Evolutionary conservation across 140 eudicot species (phyloP).

Genomic region (Ambrosia hybrid): DNA sequence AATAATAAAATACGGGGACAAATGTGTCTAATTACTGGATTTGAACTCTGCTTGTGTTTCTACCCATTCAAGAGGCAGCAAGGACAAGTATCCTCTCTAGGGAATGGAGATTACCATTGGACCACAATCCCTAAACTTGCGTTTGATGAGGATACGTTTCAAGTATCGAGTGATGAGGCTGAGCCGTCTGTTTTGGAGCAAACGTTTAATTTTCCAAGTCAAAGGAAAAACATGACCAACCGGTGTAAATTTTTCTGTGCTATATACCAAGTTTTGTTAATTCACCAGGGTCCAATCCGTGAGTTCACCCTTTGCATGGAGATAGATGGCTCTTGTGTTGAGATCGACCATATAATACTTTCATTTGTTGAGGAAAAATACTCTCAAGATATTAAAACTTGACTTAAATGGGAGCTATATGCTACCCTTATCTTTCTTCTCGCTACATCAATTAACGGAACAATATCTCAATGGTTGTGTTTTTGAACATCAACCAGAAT

Average conservation of each 20-base stretch:
- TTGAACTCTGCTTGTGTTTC: too few species aligned
- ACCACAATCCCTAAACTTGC: conserved; percentile 12
- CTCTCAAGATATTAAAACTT: conserved; percentile 16
- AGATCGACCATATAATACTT: too few species aligned
- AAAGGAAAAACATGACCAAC: background rate
- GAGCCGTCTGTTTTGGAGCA: background rate
- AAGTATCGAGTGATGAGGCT: background rate
- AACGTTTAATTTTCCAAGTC: background rate
- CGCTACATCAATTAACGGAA: background rate
- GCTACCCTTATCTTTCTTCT: conserved; percentile 19
- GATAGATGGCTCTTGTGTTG: too few species aligned
- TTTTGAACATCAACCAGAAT: background rate
- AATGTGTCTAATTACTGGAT: too few species aligned
- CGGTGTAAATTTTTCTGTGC: background rate
- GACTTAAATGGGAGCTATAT: background rate
- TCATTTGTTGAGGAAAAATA: background rate
- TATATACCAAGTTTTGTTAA: conserved; percentile 16
- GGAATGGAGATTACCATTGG: conserved; percentile 25
- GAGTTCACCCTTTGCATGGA: conserved; percentile 5
- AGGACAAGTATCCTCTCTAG: background rate
- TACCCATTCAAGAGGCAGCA: too few species aligned
- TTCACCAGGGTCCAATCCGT: conserved; percentile 15
- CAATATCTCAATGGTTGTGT: background rate
- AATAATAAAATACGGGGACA: too few species aligned
- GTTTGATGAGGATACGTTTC: background rate